Evolutionary conservation across 2,329 filamentous ascomycete species (phyloP).

Genomic region (Thielaviopsis punctulata): DNA sequence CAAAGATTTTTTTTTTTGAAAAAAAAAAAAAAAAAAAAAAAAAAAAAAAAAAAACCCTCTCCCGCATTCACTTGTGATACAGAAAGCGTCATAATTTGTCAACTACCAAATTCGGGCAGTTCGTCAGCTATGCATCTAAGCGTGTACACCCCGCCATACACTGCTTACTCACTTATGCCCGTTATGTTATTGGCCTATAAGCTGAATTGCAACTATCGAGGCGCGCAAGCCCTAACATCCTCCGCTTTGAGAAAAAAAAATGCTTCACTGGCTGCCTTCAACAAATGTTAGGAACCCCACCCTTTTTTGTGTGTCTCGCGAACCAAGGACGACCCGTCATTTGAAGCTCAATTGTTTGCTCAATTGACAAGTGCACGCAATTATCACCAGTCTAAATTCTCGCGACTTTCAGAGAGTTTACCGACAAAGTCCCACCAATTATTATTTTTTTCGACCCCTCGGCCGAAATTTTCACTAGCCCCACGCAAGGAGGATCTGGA

Average conservation of each 20-base stretch:
- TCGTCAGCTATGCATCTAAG: constrained; percentile 3
- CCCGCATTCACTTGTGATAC: constrained; percentile 3
- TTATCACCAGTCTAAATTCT: neutral
- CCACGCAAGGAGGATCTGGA: constrained; percentile 12
- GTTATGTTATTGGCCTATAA: neutral
- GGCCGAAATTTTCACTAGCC: constrained; percentile 12
- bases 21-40: neutral
- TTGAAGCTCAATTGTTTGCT: neutral
- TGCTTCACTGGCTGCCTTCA: constrained; percentile 3
- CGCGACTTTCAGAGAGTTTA: neutral
- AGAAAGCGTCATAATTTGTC: constrained; percentile 8
- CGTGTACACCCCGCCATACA: constrained; percentile 6
- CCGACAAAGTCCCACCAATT: constrained; percentile 9
- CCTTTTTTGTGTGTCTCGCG: constrained; percentile 1
- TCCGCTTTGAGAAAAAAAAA: constrained; percentile 9
- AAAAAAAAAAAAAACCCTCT: neutral
- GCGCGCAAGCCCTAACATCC: constrained; percentile 8
- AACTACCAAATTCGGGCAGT: neutral
- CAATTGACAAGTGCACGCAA: neutral
- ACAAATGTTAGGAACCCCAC: constrained; percentile 2
- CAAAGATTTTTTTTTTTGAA: neutral
- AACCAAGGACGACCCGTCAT: neutral
- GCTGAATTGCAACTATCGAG: constrained; percentile 2
- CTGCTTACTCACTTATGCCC: neutral
- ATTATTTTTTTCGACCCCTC: constrained; percentile 11